These are phyloP conservation scores for Raddia guianensis DNA, from an alignment of 176 grass and related monocot genomes.

Conservation along the genomic window DNA sequence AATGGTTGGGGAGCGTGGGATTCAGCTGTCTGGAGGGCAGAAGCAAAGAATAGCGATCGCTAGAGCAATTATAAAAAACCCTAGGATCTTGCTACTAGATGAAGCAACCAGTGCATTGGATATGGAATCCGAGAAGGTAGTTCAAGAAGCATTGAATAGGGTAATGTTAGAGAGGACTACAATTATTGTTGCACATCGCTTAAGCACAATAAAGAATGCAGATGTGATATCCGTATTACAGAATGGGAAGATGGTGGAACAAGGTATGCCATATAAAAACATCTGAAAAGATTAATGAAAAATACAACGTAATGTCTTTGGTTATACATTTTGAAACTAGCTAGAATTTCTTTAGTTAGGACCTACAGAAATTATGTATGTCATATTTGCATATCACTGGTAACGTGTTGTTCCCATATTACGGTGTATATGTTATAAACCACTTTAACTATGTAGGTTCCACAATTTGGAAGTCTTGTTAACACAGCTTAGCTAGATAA, in stretches of 20 bases:
- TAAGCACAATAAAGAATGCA: conserved; percentile 85
- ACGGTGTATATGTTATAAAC: background rate
- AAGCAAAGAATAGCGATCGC: conserved; percentile 97
- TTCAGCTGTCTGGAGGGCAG: conserved; percentile 85
- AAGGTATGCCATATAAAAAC: conserved; percentile 59
- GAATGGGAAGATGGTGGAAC: conserved; percentile 84
- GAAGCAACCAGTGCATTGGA: conserved; percentile 94
- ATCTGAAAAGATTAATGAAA: background rate
- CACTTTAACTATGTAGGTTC: background rate
- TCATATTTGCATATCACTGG: background rate
- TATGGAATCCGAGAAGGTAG: conserved; percentile 76
- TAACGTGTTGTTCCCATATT: background rate
- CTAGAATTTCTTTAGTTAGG: no score
- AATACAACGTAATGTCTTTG: background rate
- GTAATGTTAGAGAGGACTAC: conserved; percentile 81
- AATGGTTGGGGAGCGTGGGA: conserved; percentile 82
- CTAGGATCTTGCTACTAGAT: conserved; percentile 85
- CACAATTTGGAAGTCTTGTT: background rate
- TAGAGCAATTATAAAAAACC: conserved; percentile 84
- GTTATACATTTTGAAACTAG: background rate
- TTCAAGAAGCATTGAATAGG: conserved; percentile 86
- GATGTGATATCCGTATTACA: conserved; percentile 78
- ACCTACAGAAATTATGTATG: background rate
- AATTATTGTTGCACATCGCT: conserved; percentile 84
- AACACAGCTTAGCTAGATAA: conserved; percentile 8